These are phyloP conservation scores for Beauveria sp. DNA, from an alignment of 2,329 filamentous ascomycete species.

Conservation along the genomic window DNA sequence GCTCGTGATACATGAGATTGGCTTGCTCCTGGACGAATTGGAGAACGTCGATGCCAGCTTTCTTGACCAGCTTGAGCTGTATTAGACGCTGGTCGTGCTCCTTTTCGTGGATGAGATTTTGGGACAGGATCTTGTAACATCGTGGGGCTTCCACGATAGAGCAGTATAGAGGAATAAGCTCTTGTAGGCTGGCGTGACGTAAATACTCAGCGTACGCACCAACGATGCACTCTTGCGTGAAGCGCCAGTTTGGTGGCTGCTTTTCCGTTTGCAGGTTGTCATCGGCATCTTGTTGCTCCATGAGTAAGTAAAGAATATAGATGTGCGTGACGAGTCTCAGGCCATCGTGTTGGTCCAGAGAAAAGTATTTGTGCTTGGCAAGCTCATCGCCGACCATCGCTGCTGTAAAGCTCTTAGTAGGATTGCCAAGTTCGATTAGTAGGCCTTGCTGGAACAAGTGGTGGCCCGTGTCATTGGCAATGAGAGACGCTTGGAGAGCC, in stretches of 20 bases:
- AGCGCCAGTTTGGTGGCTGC: constrained; percentile 22
- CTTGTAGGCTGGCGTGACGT: constrained; percentile 61
- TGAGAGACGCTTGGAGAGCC: constrained; percentile 66
- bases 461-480: constrained; percentile 53
- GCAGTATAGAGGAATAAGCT: constrained; percentile 81
- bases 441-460: constrained; percentile 54
- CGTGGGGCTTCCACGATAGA: constrained; percentile 62
- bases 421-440: constrained; percentile 16
- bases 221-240: constrained; percentile 65
- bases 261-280: background rate
- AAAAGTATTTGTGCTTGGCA: constrained; percentile 41
- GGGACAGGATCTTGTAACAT: constrained; percentile 63
- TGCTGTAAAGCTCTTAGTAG: constrained; percentile 8
- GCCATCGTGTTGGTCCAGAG: constrained; percentile 52
- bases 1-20: constrained; percentile 41
- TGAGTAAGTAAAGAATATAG: constrained; percentile 57
- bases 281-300: constrained; percentile 46
- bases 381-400: constrained; percentile 21
- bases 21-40: constrained; percentile 67
- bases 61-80: constrained; percentile 67
- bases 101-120: constrained; percentile 67
- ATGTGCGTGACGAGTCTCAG: constrained; percentile 63
- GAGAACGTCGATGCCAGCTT: constrained; percentile 63
- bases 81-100: constrained; percentile 56
- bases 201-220: constrained; percentile 77